These are phyloP conservation scores for Pseudogymnoascus sp. DNA, from an alignment of 2,329 filamentous ascomycete species.

Conservation along the genomic window DNA sequence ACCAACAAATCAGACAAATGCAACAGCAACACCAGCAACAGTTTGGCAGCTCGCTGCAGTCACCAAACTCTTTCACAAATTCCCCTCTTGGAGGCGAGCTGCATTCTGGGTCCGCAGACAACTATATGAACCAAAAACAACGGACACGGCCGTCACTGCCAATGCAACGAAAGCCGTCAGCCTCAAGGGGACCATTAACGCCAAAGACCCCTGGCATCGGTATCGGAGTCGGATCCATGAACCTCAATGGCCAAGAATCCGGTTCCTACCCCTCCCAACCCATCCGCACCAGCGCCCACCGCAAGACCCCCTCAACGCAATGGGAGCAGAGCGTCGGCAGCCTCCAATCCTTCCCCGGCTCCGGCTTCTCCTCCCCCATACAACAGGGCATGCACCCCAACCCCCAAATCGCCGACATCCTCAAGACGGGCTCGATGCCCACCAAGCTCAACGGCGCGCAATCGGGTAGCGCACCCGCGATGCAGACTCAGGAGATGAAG, in stretches of 20 bases:
- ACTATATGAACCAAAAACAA: slow-evolving; percentile 46
- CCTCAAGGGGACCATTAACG: slow-evolving; percentile 70
- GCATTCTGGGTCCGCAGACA: slow-evolving; percentile 36
- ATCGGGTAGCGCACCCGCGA: slow-evolving; percentile 20
- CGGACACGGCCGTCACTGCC: slow-evolving; percentile 51
- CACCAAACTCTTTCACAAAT: slow-evolving; percentile 41
- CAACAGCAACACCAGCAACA: slow-evolving; percentile 45
- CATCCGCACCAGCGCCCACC: slow-evolving; percentile 65
- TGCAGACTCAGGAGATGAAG: slow-evolving; percentile 88
- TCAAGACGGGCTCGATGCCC: slow-evolving; percentile 85
- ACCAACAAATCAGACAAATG: slow-evolving; percentile 65
- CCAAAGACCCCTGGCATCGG: slow-evolving; percentile 75
- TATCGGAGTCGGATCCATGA: slow-evolving; percentile 52
- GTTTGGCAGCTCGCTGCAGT: slow-evolving; percentile 46
- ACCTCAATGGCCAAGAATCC: slow-evolving; percentile 57
- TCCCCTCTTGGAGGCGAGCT: slow-evolving; percentile 44
- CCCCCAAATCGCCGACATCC: slow-evolving; percentile 77
- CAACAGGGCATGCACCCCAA: slow-evolving; percentile 53
- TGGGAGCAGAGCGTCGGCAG: slow-evolving; percentile 85
- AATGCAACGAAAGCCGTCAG: slow-evolving; percentile 66
- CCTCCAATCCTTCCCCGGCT: slow-evolving; percentile 77
- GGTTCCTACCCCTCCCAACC: slow-evolving; percentile 67
- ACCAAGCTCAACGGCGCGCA: slow-evolving; percentile 55
- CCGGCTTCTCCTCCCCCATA: slow-evolving; percentile 78
- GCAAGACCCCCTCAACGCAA: slow-evolving; percentile 77